Base-by-base conservation (phyloP, 1,284 basidiomycete species). In the Irpex sp. region DNA sequence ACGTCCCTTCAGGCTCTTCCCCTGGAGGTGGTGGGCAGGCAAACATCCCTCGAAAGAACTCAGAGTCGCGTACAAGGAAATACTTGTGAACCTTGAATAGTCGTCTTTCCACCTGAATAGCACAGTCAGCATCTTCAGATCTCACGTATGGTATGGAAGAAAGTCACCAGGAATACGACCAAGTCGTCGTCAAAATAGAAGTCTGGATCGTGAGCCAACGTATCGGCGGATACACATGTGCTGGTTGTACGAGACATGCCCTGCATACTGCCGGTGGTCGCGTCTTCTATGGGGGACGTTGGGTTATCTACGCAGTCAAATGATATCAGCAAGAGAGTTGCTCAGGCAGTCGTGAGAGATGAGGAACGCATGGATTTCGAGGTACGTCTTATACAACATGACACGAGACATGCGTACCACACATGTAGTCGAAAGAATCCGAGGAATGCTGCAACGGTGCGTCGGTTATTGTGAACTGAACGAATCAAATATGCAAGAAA, bases 41-140 rank as follows among this genome's bases (percentile, higher is more conserved):
- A 64, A 76, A 74, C 61, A 76, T 64, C 37, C 71, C 70, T 11
- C 66, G 62, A 68, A 76, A 76, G 65, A 69, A 75, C 6, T 68
- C 67, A 21, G 75, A 76, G 60, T 75, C 71, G 17, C 71, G 68
- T 58, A 69, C 65, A 6, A 77, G 67, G 62, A 74, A 71, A 63
- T 75, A 70, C 9, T 71, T 70, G 63, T 76, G 75, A 8, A 75
- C 67, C 58, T 70, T 72, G 70, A 72, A 76, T 9, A 71, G 64
- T 15, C 68, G 64, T 53, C 64, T 64, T 54, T 73, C 69, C 8
- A 75, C 72, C 75, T 76, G 59, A 58, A 13, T 9, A 37, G 49
- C n/a, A 31, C 11, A 19, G 43, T 59, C 26, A 58, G 7, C 21
- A 61, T 8, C 19, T 17, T 1, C 5, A 21, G 5, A 46, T 50